Base-by-base conservation (phyloP, 169 alveolate genomes). In the Plasmodium falciparum region DNA sequence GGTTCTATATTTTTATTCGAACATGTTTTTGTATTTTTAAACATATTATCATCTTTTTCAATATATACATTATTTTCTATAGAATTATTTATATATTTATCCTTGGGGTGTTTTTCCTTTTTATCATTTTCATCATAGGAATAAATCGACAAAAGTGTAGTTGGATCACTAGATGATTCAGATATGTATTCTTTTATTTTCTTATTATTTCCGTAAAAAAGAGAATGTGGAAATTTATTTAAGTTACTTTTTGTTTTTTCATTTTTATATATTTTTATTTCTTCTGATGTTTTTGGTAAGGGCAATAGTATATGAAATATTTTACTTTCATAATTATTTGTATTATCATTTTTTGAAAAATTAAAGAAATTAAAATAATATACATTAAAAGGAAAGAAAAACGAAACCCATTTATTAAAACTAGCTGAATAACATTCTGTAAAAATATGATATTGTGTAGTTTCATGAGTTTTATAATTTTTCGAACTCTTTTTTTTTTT, bases 351-450 rank as follows among this genome's bases (percentile, higher is more conserved):
- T 69, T 80, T 80, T 20, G 90, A 80, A 58, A 80, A 80, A 54
- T 69, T 69, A 20, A 39, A 70, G 17, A 69, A 69, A 24, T 69
- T 80, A 69, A 80, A 80, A 69, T 80, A 80, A 29, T 80, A 80
- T 7, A 80, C 65, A 50, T 80, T 80, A 49, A 17, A 80, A 72
- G 85, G 70, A 39, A 80, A 80, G 33, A 80, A 80, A 49, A 80
- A 80, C 20, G 90, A 80, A n/a, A 80, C 52, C 90, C 90, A 80
- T 45, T 80, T 80, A 63, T 80, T 80, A 73, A 67, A 80, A 11
- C 90, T 80, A 12, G 66, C 43, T 0, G 90, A 80, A 63, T 80
- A 80, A 29, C 90, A 80, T 29, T 80, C 90, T 6, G 85, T 56
- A 43, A 80, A 80, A 9, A 80, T 80, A n/a, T 80, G 54, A 56